Evolutionary conservation across 257 asterid genomes (phyloP), one percentile per base, ranked within the genome.

Genomic region (Verbascum thapsus): DNA sequence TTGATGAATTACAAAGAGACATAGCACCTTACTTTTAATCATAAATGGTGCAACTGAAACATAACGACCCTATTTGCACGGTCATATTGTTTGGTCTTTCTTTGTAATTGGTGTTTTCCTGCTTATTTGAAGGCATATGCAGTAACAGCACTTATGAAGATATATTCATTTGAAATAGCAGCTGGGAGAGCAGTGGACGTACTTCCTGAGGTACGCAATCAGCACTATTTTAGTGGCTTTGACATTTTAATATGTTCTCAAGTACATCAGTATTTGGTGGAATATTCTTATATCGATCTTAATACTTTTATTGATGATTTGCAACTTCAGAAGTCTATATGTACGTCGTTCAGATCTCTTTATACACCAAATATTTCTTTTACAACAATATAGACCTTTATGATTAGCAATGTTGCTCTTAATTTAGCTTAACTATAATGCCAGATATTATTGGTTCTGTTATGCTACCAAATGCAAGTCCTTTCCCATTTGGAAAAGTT

Each of bases 141-240:
- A 42, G 79, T 92, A 43, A 75, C 97, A 9, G 99, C 97, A 16
- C 81, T 92, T 71, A 72, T 66, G 95, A 92, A 92, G 89, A 82
- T 90, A 71, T 85, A 87, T 72, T 76, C 97, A n/a, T 92, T 92
- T 72, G 99, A 92, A 77, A 78, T 87, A 76, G 90, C 97, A 34
- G 90, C 95, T 70, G 97, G 96, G 81, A 87, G 94, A 68, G 72
- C 77, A 66, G 91, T 84, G 73, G 99, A 89, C 69, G 42, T 92
- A 59, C 86, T 92, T 40, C 86, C 97, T 49, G 99, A 92, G 99
- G 99, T 92, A 74, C 11, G 76, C 64, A 52, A 48, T 61, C 63
- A 41, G 48, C 13, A 58, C 45, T 59, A 2, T 51, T 3, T 67
- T 40, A 18, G 53, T 68, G 37, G 18, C 32, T 44, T 66, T 62